Base-by-base conservation (phyloP, 2,329 filamentous ascomycete genomes). In the Aphanoascus verrucosus region DNA sequence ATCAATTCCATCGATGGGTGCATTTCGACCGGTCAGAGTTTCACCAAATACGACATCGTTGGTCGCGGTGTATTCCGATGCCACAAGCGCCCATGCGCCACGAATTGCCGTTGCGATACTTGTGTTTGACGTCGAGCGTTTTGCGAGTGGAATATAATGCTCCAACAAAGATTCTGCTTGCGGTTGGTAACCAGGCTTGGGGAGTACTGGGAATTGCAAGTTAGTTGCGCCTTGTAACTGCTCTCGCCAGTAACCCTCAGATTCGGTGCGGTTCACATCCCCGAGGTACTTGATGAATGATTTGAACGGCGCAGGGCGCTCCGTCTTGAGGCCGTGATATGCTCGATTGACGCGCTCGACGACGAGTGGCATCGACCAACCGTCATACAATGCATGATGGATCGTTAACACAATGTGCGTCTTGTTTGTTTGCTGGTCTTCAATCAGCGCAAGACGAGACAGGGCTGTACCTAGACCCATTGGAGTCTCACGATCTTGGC, bases 261-360 rank as follows among this genome's bases (percentile, higher is more conserved):
- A 74, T 1, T 64, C 65, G 1, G 59, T 49, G 11, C 66, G 64
- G 38, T 76, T 69, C 7, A 71, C 67, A 17, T 61, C 61, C 20
- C 63, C 57, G 11, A 79, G 67, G 57, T 76, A 75, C 38, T 71
- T 69, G 61, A 78, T 76, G 58, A 78, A 78, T 55, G 73, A 66
- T 53, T 72, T 75, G 62, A 77, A 77, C 6, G 49, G 45, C n/a
- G 57, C 44, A 12, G 60, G 52, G n/a, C 28, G 37, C 48, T 57
- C 35, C 8, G 55, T 55, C 43, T 47, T 20, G 14, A 55, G 31
- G 11, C 57, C 57, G 5, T 59, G 49, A 51, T 65, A 65, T 40
- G 56, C 54, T n/a, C 49, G 46, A 45, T 60, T 58, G 47, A 72
- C 60, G 34, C 59, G 55, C n/a, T 67, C 58, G 11, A 68, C 56